These are phyloP conservation scores for Cryoendolithus antarcticus DNA, from an alignment of 2,329 filamentous ascomycete species.

Conservation along the genomic window DNA sequence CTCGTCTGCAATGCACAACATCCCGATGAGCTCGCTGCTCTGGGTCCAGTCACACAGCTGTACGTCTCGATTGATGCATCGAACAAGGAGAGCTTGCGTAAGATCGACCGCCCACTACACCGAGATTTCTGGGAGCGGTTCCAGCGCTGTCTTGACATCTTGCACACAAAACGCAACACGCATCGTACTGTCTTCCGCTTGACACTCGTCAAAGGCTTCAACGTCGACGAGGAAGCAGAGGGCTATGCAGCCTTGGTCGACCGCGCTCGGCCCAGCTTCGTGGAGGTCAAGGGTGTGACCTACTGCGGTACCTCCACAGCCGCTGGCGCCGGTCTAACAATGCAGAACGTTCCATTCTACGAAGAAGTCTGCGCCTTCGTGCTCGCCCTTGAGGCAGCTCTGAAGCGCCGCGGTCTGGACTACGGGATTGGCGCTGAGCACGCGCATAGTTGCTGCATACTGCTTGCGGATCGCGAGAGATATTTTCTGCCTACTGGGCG, in stretches of 20 bases:
- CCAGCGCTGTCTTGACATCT: constrained; percentile 76
- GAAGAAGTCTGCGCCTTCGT: constrained; percentile 80
- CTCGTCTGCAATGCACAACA: constrained; percentile 96
- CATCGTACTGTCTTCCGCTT: constrained; percentile 91
- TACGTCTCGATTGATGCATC: constrained; percentile 95
- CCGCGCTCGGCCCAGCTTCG: constrained; percentile 74
- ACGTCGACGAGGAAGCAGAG: constrained; percentile 82
- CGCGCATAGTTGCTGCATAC: constrained; percentile 83
- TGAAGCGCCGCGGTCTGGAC: constrained; percentile 56
- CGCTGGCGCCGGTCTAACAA: constrained; percentile 75
- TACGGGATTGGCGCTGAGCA: constrained; percentile 95
- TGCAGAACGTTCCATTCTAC: constrained; percentile 96
- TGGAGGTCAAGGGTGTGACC: constrained; percentile 93
- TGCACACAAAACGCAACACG: constrained; percentile 67
- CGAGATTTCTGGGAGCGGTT: constrained; percentile 97
- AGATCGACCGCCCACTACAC: constrained; percentile 84
- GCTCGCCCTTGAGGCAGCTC: constrained; percentile 55
- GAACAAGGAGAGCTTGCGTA: constrained; percentile 73
- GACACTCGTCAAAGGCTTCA: constrained; percentile 95
- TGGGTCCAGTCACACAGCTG: constrained; percentile 81
- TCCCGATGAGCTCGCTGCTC: constrained; percentile 71
- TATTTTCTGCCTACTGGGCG: constrained; percentile 45
- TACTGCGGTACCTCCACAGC: constrained; percentile 88
- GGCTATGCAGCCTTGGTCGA: constrained; percentile 86
- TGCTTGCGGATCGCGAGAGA: constrained; percentile 63